Base-by-base conservation (phyloP, 2,329 filamentous ascomycete species). In the Penicillium sp. region DNA sequence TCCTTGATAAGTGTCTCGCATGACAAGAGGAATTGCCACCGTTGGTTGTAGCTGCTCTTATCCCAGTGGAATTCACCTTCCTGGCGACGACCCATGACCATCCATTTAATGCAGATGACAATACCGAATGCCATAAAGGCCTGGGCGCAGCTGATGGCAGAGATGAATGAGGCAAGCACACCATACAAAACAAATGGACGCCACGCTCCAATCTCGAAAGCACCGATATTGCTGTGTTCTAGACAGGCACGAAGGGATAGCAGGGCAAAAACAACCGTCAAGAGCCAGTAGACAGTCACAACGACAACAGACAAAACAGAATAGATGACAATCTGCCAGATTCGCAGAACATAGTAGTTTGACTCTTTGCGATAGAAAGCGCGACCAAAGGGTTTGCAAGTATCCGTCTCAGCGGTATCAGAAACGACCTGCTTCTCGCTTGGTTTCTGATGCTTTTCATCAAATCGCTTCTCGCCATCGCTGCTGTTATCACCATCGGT, bases 61-160 rank as follows among this genome's bases (percentile, higher is more conserved):
- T 85, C 83, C 82, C 82, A 85, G 67, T 83, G 80, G 60, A 83
- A 83, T 56, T 79, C 80, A 13, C 83, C 83, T 3, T 78, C 77
- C 55, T 69, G 68, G 34, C 82, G 74, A 18, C 77, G 77, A 14
- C 82, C 82, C 21, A 84, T 71, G 2, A 84, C 66, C 2, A 70
- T 52, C 82, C 82, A 84, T 62, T 85, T 84, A 8, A 77, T 68
- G 2, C 59, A 69, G 51, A 84, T 75, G 34, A 81, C 71, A 26
- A 79, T 58, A 2, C 62, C 59, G 1, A 82, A 60, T 2, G 81
- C 78, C 0, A 81, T 28, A 2, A 81, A 34, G 0, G 77, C 71
- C 55, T 81, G 77, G 0, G 72, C 28, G 0, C 75, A 73, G 36
- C 77, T 77, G 45, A 84, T 69, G 3, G 42, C 46, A 1, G 53